phyloP scores from a whole-genome alignment of 176 grass and related monocot genomes.

The Leersia perrieri region DNA sequence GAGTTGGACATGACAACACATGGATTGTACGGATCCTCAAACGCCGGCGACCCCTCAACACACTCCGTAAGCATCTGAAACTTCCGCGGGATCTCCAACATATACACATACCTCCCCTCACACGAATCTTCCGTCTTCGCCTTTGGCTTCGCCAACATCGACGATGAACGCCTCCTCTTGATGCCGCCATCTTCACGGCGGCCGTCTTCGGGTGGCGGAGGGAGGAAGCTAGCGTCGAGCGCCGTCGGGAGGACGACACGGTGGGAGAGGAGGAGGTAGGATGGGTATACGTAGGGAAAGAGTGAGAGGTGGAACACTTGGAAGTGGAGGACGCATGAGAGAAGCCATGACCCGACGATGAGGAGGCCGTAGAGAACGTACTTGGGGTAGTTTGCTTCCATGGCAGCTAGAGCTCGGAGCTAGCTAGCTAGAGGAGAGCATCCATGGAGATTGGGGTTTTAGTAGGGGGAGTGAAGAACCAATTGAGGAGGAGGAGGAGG shows the following conservation, averaged over 20 bases:
- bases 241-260: constrained; percentile 8
- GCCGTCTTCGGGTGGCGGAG: background rate
- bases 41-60: constrained; percentile 10
- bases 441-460: constrained; percentile 13
- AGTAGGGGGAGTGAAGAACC: background rate
- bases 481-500: background rate
- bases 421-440: background rate
- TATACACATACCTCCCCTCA: constrained; percentile 39
- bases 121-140: background rate
- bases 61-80: constrained; percentile 40
- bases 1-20: constrained; percentile 34
- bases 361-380: constrained; percentile 35
- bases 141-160: background rate
- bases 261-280: background rate
- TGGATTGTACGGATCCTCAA: constrained; percentile 27
- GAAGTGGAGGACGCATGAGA: constrained; percentile 36
- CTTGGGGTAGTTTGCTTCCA: constrained; percentile 43
- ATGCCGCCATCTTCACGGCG: background rate
- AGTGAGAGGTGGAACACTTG: constrained; percentile 21
- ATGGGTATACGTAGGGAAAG: background rate
- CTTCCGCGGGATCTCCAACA: constrained; percentile 28
- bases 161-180: background rate
- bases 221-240: background rate
- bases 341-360: constrained; percentile 38
- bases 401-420: background rate